These are phyloP conservation scores for Monosporozyma siamensis DNA, from an alignment of 805 yeast genomes.

Conservation along the genomic window DNA sequence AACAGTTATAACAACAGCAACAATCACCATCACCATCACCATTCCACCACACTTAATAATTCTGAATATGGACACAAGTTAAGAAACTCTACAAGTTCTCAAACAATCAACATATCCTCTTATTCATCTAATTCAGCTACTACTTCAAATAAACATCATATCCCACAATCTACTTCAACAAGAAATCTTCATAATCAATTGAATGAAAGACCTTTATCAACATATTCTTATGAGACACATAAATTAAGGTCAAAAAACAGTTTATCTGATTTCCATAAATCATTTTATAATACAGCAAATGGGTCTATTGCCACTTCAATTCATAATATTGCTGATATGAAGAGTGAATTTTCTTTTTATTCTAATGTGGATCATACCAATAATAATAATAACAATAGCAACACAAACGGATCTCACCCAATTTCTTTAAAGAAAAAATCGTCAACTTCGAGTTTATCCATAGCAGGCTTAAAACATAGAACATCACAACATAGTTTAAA, in stretches of 20 bases:
- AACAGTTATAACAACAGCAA: not conserved
- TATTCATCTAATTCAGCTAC: not conserved
- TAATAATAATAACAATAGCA: not conserved
- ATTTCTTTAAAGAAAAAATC: conserved; percentile 12
- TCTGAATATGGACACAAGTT: not conserved
- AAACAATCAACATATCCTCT: conserved; percentile 1
- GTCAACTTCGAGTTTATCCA: conserved; percentile 19
- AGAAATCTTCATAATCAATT: not conserved
- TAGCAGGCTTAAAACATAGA: conserved; percentile 15
- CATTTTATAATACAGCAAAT: conserved; percentile 6
- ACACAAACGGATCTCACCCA: not conserved
- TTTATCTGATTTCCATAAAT: conserved; percentile 20
- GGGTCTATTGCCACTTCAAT: not conserved
- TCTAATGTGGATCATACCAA: not conserved
- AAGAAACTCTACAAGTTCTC: conserved; percentile 2
- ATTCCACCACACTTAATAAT: not conserved
- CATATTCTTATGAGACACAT: conserved; percentile 4
- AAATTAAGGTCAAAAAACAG: conserved; percentile 14
- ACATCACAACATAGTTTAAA: conserved; percentile 20
- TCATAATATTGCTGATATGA: not conserved
- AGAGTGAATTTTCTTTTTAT: conserved; percentile 1
- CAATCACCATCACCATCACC: conserved; percentile 1
- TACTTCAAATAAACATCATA: not conserved
- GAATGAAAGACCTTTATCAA: conserved; percentile 2
- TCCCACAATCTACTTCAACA: conserved; percentile 2